A percentile compares a stretch with the other conserved stretches of the same genome.
Evolutionary conservation across 2,329 filamentous ascomycete species (phyloP).

Genomic region (Aspergillus sojae): DNA sequence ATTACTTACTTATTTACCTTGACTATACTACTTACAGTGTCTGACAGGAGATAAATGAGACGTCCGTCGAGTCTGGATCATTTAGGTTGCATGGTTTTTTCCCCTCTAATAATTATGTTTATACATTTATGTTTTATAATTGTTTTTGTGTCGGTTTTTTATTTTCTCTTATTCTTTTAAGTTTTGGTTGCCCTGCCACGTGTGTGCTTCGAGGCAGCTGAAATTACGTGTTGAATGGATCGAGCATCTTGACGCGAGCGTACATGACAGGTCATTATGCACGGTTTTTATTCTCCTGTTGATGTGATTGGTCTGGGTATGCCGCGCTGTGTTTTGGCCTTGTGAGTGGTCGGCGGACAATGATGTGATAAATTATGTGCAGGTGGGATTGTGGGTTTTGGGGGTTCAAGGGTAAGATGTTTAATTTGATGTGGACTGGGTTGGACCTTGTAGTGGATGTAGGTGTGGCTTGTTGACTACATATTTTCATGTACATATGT

Average conservation of each 20-base stretch:
- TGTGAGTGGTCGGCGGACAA: not conserved
- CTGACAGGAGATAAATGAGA: not conserved
- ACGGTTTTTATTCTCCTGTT: not conserved
- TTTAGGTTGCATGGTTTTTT: constrained; percentile 16
- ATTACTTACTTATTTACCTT: no score
- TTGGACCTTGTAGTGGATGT: no score
- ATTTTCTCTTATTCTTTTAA: not conserved
- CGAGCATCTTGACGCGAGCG: not conserved
- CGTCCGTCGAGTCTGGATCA: constrained; percentile 13
- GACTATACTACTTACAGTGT: no score
- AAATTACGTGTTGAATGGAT: not conserved
- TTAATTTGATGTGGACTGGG: not conserved
- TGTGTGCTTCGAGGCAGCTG: constrained; percentile 10
- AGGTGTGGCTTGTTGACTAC: not conserved
- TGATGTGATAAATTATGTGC: not conserved
- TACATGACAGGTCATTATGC: not conserved
- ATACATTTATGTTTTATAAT: not conserved
- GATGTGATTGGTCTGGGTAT: not conserved
- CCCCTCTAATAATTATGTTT: not conserved
- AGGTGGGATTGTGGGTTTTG: not conserved
- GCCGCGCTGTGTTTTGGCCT: not conserved
- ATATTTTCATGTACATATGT: no score
- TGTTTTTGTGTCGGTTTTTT: not conserved
- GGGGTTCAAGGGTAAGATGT: not conserved
- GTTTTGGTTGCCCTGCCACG: constrained; percentile 17